Evolutionary conservation across 495 filamentous ascomycete species (phyloP).

Genomic region (Penicillium herquei): DNA sequence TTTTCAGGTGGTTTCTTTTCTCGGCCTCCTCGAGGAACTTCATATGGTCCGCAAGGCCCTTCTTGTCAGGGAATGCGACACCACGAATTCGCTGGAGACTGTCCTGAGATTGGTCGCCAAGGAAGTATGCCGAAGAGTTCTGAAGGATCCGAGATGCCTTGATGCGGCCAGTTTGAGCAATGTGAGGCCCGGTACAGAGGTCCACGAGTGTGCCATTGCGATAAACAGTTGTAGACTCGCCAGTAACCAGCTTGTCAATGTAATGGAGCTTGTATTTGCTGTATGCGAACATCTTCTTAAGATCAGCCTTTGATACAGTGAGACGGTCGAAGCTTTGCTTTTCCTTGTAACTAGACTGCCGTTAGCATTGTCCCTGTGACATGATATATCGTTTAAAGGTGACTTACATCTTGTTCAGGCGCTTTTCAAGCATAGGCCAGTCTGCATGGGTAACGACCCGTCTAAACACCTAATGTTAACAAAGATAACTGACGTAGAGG

Average conservation of each 20-base stretch:
- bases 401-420: no score
- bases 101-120: slow-evolving; percentile 89
- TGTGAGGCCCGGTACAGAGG: slow-evolving; percentile 54
- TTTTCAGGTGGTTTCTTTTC: slow-evolving; percentile 87
- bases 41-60: slow-evolving; percentile 82
- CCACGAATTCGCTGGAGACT: slow-evolving; percentile 95
- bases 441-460: slow-evolving; percentile 71
- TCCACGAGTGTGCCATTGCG: slow-evolving; percentile 79
- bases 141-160: slow-evolving; percentile 52
- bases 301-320: slow-evolving; percentile 80
- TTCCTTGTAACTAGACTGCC: no score
- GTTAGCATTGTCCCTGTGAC: no score
- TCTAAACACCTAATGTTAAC: slow-evolving; percentile 11
- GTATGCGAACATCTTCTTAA: slow-evolving; percentile 93
- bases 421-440: slow-evolving; percentile 75
- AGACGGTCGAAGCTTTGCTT: slow-evolving; percentile 94
- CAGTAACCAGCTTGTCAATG: slow-evolving; percentile 91
- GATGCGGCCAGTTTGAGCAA: background rate
- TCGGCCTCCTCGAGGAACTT: slow-evolving; percentile 94
- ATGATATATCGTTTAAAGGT: no score
- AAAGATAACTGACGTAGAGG: no score
- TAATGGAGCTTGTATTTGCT: slow-evolving; percentile 96
- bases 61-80: slow-evolving; percentile 96
- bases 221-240: slow-evolving; percentile 90
- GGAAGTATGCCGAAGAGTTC: slow-evolving; percentile 96